A percentile compares a stretch with the other conserved stretches of the same genome.
These are phyloP conservation scores for Fusarium tuaranense DNA, from an alignment of 2,329 filamentous ascomycete species.

Conservation along the genomic window DNA sequence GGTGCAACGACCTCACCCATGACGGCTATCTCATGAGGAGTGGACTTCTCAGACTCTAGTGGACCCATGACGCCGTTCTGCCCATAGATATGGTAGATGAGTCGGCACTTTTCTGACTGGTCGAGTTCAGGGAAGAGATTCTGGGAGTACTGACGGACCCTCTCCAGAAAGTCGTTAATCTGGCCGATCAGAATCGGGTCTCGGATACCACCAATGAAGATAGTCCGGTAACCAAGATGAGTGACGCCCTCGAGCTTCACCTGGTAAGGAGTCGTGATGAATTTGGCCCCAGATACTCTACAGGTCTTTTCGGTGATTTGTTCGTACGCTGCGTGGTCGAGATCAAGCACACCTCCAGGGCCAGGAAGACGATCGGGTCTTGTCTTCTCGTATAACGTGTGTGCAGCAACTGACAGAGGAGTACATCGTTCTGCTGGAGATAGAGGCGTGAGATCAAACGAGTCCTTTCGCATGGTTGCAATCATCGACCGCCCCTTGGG, in stretches of 20 bases:
- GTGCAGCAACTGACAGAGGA: slow-evolving; percentile 60
- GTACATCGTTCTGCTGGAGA: slow-evolving; percentile 56
- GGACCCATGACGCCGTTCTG: slow-evolving; percentile 50
- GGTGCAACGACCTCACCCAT: slow-evolving; percentile 58
- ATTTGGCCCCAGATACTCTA: slow-evolving; percentile 54
- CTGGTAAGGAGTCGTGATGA: slow-evolving; percentile 53
- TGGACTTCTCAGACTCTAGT: slow-evolving; percentile 40
- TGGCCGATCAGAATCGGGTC: slow-evolving; percentile 61
- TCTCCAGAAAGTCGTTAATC: slow-evolving; percentile 50
- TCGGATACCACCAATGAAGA: slow-evolving; percentile 58
- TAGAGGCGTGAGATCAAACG: slow-evolving; percentile 61
- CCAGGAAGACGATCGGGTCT: slow-evolving; percentile 61
- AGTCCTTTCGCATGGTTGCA: slow-evolving; percentile 54
- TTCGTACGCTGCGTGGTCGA: slow-evolving; percentile 56
- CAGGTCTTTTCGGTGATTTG: slow-evolving; percentile 50
- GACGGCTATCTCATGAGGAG: slow-evolving; percentile 56
- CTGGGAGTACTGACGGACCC: slow-evolving; percentile 41
- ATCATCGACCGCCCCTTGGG: slow-evolving; percentile 58
- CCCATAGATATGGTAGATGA: slow-evolving; percentile 60
- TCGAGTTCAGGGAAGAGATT: slow-evolving; percentile 39
- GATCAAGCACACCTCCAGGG: slow-evolving; percentile 59
- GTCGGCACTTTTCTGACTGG: slow-evolving; percentile 47
- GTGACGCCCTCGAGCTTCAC: slow-evolving; percentile 62
- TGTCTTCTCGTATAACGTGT: slow-evolving; percentile 66
- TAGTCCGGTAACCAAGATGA: slow-evolving; percentile 56